These are phyloP conservation scores for Plectranthus barbatus DNA, from an alignment of 257 asterid species.

Conservation along the genomic window DNA sequence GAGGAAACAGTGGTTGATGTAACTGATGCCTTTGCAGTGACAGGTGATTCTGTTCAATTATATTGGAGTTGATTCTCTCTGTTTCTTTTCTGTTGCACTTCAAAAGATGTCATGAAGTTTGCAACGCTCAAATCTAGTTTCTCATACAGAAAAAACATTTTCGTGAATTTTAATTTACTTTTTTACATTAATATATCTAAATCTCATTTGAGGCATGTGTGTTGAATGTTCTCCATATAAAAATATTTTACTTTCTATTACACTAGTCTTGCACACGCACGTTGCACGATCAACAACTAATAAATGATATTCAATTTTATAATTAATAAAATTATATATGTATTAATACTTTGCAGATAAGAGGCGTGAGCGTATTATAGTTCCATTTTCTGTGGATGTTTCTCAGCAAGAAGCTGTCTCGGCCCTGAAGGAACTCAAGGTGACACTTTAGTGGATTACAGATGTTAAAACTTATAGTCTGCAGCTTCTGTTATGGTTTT, in stretches of 20 bases:
- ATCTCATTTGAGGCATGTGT: background rate
- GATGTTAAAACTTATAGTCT: no score
- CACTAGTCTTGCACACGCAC: no score
- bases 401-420: conserved; percentile 75
- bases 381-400: conserved; percentile 63
- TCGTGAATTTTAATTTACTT: background rate
- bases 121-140: background rate
- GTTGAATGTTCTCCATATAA: no score
- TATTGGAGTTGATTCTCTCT: background rate
- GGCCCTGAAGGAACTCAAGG: conserved; percentile 75
- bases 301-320: no score
- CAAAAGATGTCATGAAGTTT: conserved; percentile 4
- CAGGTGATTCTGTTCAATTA: conserved; percentile 32
- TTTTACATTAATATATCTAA: background rate
- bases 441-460: conserved; percentile 19
- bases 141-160: background rate
- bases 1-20: conserved; percentile 19
- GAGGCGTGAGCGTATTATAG: conserved; percentile 36
- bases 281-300: no score
- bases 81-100: background rate
- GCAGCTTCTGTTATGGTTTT: no score
- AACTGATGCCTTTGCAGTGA: conserved; percentile 22
- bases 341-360: conserved; percentile 15
- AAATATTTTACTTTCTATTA: no score
- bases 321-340: conserved; percentile 18